These are phyloP conservation scores for Sclerotinia glacialis DNA, from an alignment of 2,329 filamentous ascomycete genomes.

Conservation along the genomic window DNA sequence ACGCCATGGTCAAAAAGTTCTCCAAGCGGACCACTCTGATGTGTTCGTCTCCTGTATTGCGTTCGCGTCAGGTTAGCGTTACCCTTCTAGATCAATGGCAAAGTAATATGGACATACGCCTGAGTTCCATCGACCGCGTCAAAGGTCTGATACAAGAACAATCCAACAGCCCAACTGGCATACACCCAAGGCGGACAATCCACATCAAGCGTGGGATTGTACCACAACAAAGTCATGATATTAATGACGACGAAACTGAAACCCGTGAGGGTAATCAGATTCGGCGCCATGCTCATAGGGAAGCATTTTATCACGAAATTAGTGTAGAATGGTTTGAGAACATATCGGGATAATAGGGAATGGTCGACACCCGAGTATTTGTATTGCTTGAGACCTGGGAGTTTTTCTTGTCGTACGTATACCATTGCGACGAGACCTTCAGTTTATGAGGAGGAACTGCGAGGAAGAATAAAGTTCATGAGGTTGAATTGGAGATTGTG, in stretches of 20 bases:
- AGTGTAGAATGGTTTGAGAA: slow-evolving; percentile 97
- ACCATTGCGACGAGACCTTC: slow-evolving; percentile 61
- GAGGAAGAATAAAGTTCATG: slow-evolving; percentile 1
- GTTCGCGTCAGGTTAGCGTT: not conserved
- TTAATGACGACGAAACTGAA: slow-evolving; percentile 89
- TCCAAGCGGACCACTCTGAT: slow-evolving; percentile 87
- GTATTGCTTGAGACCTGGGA: slow-evolving; percentile 87
- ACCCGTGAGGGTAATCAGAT: slow-evolving; percentile 83
- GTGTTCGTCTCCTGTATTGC: slow-evolving; percentile 65
- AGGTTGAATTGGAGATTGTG: not conserved
- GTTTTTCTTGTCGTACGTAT: slow-evolving; percentile 89
- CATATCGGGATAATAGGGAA: slow-evolving; percentile 84
- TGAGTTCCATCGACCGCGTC: slow-evolving; percentile 95
- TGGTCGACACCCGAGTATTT: slow-evolving; percentile 92
- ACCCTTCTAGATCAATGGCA: not conserved
- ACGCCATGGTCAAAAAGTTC: slow-evolving; percentile 98
- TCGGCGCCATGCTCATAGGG: slow-evolving; percentile 90
- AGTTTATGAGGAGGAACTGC: not conserved
- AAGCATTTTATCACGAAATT: slow-evolving; percentile 92
- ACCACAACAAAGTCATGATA: slow-evolving; percentile 89
- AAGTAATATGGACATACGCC: slow-evolving; percentile 58
- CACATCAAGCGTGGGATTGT: slow-evolving; percentile 88
- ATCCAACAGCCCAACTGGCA: slow-evolving; percentile 79
- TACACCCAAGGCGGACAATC: slow-evolving; percentile 97
- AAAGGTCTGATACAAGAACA: slow-evolving; percentile 98